Evolutionary conservation across 176 grass and related monocot genomes (phyloP).

Genomic region (Raddia guianensis): DNA sequence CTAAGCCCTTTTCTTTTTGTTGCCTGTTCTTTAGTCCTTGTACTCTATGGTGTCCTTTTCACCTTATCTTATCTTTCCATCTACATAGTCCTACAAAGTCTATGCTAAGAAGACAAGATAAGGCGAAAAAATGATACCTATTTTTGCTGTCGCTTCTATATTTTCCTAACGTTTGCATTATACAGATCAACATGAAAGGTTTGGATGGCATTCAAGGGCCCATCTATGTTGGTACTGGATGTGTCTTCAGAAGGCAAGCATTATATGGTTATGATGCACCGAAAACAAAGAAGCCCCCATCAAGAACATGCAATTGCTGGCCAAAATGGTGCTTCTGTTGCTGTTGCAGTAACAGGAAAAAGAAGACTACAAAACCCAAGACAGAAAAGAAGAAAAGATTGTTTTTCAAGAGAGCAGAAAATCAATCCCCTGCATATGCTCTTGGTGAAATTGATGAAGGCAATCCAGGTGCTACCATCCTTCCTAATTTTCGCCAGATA

Average conservation of each 20-base stretch:
- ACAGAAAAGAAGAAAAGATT: slow-evolving; percentile 69
- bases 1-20: neutral
- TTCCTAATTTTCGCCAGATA: neutral
- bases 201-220: slow-evolving; percentile 96
- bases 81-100: too few relatives aligned
- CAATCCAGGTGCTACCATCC: slow-evolving; percentile 50
- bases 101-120: too few relatives aligned
- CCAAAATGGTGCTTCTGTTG: slow-evolving; percentile 81
- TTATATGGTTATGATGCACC: slow-evolving; percentile 88
- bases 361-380: slow-evolving; percentile 64
- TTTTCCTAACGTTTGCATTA: slow-evolving; percentile 34
- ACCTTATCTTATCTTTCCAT: too few relatives aligned
- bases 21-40: neutral
- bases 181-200: slow-evolving; percentile 99
- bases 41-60: neutral
- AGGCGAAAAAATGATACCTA: too few relatives aligned
- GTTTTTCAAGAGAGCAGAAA: slow-evolving; percentile 63
- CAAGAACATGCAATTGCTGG: slow-evolving; percentile 88
- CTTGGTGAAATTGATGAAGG: slow-evolving; percentile 66
- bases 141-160: neutral
- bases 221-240: slow-evolving; percentile 95
- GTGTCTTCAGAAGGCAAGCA: slow-evolving; percentile 79
- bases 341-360: slow-evolving; percentile 61
- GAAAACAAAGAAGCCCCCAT: slow-evolving; percentile 83
- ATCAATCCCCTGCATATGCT: slow-evolving; percentile 64